Base-by-base conservation (phyloP, 2,329 filamentous ascomycete species). In the Pestalotiopsis sp. region DNA sequence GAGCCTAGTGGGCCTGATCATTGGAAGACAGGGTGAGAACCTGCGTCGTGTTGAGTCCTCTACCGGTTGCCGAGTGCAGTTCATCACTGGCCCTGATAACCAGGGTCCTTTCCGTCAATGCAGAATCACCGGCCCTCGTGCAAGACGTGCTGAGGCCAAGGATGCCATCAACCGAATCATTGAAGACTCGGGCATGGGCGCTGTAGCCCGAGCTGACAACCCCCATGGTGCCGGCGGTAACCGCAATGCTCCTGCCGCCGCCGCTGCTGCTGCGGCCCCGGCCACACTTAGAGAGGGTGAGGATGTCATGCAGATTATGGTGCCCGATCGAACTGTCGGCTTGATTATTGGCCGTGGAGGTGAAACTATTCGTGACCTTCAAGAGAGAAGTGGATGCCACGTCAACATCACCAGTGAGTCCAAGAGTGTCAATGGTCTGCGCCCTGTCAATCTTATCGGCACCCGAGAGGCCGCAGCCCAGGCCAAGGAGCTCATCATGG, bases 351-450 rank as follows among this genome's bases (percentile, higher is more conserved):
- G 94, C n/a, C 92, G 94, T 73, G 93, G 93, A 56, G 94, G 94
- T 69, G 94, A 97, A 82, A 97, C 94, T 1, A 97, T 97, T 75
- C 91, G 94, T 76, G 94, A 97, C 78, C 85, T 97, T 27, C 95
- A 97, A 81, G 94, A 97, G 79, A 88, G 93, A 71, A 96, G 93
- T 75, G 93, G 93, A n/a, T 97, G 94, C 79, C 95, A 97, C 80
- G 94, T 97, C 79, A 97, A 97, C 80, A 97, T 97, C 76, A 93
- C 97, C 56, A 93, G 93, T 75, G 94, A 97, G 82, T 93, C 93
- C 73, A 97, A 97, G 86, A 97, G 93, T 77, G 88, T 97, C 73
- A 97, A 97, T 77, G 94, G 94, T 59, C 85, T 97, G 70, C 90
- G 94, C 64, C 94, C 95, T 36, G 94, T 97, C 71, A 97, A 97